A percentile compares a stretch with the other conserved stretches of the same genome.
Conservation (phyloP, 768 basidiomycete genomes). For the Lactifluus volemus region DNA sequence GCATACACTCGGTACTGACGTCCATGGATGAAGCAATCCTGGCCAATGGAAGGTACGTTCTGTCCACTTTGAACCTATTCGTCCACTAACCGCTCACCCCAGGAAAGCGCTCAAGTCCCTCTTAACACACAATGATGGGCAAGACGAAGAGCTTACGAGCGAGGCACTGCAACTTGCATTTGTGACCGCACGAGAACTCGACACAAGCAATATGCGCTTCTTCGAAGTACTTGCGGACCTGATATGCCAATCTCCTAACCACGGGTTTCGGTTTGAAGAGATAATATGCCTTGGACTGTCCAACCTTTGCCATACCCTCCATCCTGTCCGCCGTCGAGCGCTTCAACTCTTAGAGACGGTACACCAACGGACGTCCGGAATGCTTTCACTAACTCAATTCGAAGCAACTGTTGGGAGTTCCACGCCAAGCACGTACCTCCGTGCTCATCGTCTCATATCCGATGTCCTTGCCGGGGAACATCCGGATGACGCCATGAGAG, state of each 20-base stretch:
- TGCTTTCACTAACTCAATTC: constrained; percentile 60
- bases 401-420: constrained; percentile 65
- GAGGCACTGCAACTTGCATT: constrained; percentile 66
- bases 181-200: constrained; percentile 43
- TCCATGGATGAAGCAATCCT: constrained; percentile 45
- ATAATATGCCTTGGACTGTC: constrained; percentile 68
- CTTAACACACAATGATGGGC: constrained; percentile 41
- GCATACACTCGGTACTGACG: constrained; percentile 60
- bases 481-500: constrained; percentile 50
- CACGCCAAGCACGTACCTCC: constrained; percentile 67
- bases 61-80: background rate
- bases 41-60: constrained; percentile 55
- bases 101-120: constrained; percentile 75
- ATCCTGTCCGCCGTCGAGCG: constrained; percentile 59
- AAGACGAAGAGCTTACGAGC: constrained; percentile 47
- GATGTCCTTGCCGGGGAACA: constrained; percentile 74
- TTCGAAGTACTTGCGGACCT: constrained; percentile 75
- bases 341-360: constrained; percentile 69
- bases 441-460: constrained; percentile 70
- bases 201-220: constrained; percentile 53
- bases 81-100: constrained; percentile 11
- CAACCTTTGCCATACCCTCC: constrained; percentile 70
- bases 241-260: constrained; percentile 43
- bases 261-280: constrained; percentile 66
- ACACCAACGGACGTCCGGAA: constrained; percentile 59